These are phyloP conservation scores for Debaryomyces castellii DNA, from an alignment of 805 yeast genomes.

Conservation along the genomic window DNA sequence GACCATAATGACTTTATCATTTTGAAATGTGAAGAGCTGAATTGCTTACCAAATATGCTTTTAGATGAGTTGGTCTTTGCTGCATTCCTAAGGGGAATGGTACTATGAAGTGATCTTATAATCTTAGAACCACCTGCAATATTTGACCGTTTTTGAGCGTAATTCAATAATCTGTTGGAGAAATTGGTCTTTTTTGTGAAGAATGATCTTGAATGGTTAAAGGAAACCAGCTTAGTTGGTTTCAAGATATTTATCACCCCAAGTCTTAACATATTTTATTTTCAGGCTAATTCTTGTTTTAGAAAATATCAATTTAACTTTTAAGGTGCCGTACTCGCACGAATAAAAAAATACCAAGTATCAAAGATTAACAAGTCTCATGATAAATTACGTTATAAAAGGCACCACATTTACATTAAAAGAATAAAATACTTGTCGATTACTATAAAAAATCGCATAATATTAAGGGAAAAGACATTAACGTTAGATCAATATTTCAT, in stretches of 20 bases:
- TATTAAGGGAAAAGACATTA: too few species aligned
- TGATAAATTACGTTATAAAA: not conserved
- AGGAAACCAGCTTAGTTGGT: not conserved
- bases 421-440: too few species aligned
- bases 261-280: not conserved
- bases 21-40: conserved; percentile 43
- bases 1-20: conserved; percentile 64
- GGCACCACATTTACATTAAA: too few species aligned
- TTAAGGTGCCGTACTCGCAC: conserved; percentile 37
- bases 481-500: not conserved
- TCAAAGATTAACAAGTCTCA: too few species aligned
- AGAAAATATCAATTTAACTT: conserved; percentile 19
- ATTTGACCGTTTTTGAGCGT: not conserved
- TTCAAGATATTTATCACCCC: not conserved
- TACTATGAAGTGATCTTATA: conserved; percentile 1
- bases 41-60: conserved; percentile 25
- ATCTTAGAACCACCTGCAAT: not conserved
- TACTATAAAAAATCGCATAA: too few species aligned
- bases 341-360: not conserved
- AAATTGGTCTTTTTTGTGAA: not conserved
- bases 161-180: not conserved
- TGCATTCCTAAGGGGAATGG: not conserved
- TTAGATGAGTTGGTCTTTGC: conserved; percentile 12
- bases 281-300: conserved; percentile 10
- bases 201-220: not conserved